A percentile compares a stretch with the other conserved stretches of the same genome.
Conservation (phyloP, 495 filamentous ascomycete genomes). For the Penicillium lividum region DNA sequence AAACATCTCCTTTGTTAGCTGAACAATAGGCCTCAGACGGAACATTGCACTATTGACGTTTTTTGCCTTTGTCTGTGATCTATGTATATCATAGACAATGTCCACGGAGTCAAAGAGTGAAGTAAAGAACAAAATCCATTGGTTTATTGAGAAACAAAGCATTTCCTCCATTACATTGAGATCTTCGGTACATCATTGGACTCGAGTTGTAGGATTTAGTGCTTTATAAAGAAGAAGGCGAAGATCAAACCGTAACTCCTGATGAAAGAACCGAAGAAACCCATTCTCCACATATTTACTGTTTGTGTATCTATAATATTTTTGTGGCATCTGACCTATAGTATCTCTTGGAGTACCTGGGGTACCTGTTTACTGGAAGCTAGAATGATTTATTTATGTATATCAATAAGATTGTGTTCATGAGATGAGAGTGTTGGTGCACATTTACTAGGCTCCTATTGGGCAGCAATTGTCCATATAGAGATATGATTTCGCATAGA, state of each 20-base stretch:
- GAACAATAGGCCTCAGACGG: not conserved
- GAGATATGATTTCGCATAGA: too few species aligned
- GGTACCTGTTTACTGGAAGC: too few species aligned
- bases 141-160: not conserved
- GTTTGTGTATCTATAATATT: too few species aligned
- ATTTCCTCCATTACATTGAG: not conserved
- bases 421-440: too few species aligned
- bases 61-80: not conserved
- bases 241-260: not conserved
- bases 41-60: too few species aligned
- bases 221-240: not conserved
- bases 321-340: too few species aligned
- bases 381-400: too few species aligned
- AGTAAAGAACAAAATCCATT: not conserved
- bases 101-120: not conserved
- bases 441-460: not conserved
- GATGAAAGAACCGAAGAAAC: too few species aligned
- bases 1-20: not conserved
- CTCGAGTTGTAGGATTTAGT: not conserved
- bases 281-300: too few species aligned
- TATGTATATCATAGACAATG: not conserved
- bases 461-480: not conserved
- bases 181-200: not conserved
- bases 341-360: too few species aligned
- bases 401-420: too few species aligned